Evolutionary conservation across 208 protist species (phyloP).

Genomic region (Crithidia sp.): DNA sequence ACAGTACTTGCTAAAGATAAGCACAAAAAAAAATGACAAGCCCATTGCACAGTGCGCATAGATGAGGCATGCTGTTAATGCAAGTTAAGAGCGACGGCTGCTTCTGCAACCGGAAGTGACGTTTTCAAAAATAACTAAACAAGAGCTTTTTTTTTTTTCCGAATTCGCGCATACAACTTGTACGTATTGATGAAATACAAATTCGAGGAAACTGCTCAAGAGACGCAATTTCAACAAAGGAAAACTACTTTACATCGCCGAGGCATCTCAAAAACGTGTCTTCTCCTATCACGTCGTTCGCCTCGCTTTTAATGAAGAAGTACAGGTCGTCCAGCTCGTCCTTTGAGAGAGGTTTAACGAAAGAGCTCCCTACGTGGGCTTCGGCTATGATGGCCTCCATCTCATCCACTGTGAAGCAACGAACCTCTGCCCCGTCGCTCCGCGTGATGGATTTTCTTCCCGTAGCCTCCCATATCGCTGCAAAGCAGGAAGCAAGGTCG

Average conservation of each 20-base stretch:
- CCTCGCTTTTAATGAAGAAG: constrained; percentile 25
- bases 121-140: too few species aligned
- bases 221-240: neutral
- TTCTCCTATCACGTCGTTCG: constrained; percentile 18
- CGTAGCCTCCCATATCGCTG: constrained; percentile 24
- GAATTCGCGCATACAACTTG: neutral
- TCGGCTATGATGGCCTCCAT: constrained; percentile 18
- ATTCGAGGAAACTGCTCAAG: neutral
- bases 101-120: too few species aligned
- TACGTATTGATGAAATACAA: neutral
- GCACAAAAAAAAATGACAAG: too few species aligned
- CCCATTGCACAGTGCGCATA: neutral
- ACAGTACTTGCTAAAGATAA: neutral
- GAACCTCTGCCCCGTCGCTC: neutral
- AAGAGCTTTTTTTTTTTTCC: neutral
- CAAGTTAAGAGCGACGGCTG: too few species aligned
- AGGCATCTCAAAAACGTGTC: constrained; percentile 29
- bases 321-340: constrained; percentile 29
- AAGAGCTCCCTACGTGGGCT: neutral
- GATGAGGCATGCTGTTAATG: too few species aligned
- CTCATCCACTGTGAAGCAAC: constrained; percentile 29
- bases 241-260: constrained; percentile 21
- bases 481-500: constrained; percentile 27
- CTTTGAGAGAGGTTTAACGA: neutral
- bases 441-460: constrained; percentile 4